Percentiles rank a stretch among this genome's conserved stretches.
Conservation (phyloP, 495 filamentous ascomycete species). For the Aspergillus biplanus region DNA sequence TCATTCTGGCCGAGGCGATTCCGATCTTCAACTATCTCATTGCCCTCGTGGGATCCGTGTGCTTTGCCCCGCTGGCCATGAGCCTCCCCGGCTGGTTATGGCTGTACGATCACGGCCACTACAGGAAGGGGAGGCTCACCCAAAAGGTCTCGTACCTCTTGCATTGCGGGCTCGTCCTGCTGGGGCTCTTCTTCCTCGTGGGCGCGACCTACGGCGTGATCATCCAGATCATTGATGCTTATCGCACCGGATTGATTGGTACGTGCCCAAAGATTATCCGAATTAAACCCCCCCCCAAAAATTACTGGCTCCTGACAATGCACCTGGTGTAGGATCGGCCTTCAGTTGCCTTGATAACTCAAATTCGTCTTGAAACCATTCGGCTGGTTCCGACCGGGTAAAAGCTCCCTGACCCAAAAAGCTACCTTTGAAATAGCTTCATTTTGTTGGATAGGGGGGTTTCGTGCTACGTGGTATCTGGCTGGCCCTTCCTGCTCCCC, state of each 20-base stretch:
- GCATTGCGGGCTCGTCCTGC: slow-evolving; percentile 31
- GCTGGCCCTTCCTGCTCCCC: too few relatives aligned
- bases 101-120: background rate
- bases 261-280: slow-evolving; percentile 6
- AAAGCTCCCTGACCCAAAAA: too few relatives aligned
- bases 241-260: slow-evolving; percentile 36
- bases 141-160: slow-evolving; percentile 4
- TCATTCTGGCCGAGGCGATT: slow-evolving; percentile 48
- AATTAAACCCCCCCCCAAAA: too few relatives aligned
- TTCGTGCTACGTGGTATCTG: background rate
- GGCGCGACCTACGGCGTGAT: slow-evolving; percentile 45
- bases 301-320: too few relatives aligned
- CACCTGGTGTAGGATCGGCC: slow-evolving; percentile 16
- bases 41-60: slow-evolving; percentile 43
- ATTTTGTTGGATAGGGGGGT: too few relatives aligned
- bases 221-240: slow-evolving; percentile 41
- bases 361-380: background rate
- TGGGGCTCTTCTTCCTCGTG: slow-evolving; percentile 42
- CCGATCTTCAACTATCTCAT: slow-evolving; percentile 71
- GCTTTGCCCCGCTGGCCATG: slow-evolving; percentile 34
- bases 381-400: background rate
- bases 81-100: background rate
- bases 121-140: background rate
- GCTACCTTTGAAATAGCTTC: too few relatives aligned
- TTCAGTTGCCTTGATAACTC: slow-evolving; percentile 46